phyloP scores from a whole-genome alignment of 768 basidiomycete genomes.

The Leccinum sublutescens region DNA sequence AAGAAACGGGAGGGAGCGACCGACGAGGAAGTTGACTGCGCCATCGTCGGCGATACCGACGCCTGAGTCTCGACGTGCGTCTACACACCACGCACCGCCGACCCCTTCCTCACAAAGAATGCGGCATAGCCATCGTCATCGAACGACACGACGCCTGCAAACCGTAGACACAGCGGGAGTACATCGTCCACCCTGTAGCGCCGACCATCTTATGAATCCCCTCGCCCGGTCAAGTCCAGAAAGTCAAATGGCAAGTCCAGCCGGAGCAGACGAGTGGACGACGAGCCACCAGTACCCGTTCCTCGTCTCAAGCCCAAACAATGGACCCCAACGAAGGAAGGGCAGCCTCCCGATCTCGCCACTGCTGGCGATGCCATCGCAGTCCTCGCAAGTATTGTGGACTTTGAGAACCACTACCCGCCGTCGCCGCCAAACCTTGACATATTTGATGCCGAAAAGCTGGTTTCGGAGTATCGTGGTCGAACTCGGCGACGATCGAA shows the following conservation, averaged over 20 bases:
- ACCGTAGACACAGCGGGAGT: constrained; percentile 31
- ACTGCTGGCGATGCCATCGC: constrained; percentile 18
- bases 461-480: constrained; percentile 20
- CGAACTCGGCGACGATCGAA: constrained; percentile 29
- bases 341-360: constrained; percentile 45
- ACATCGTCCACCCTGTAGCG: constrained; percentile 22
- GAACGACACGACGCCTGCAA: constrained; percentile 20
- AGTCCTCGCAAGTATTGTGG: constrained; percentile 28
- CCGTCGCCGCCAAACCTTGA: constrained; percentile 6
- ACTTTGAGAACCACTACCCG: constrained; percentile 24
- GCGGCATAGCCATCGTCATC: constrained; percentile 30
- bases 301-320: constrained; percentile 29
- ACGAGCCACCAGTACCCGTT: constrained; percentile 32
- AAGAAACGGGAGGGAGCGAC: constrained; percentile 22
- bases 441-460: too few species aligned
- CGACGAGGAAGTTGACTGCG: constrained; percentile 12
- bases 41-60: constrained; percentile 13
- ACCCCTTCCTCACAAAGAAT: constrained; percentile 20
- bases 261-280: constrained; percentile 25
- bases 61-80: constrained; percentile 22
- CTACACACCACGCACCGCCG: constrained; percentile 28
- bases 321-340: constrained; percentile 41
- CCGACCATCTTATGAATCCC: constrained; percentile 38
- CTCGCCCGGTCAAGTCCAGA: constrained; percentile 39
- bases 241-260: constrained; percentile 32